Evolutionary conservation across 768 basidiomycete species (phyloP).

Genomic region (Pluteus cervinus): DNA sequence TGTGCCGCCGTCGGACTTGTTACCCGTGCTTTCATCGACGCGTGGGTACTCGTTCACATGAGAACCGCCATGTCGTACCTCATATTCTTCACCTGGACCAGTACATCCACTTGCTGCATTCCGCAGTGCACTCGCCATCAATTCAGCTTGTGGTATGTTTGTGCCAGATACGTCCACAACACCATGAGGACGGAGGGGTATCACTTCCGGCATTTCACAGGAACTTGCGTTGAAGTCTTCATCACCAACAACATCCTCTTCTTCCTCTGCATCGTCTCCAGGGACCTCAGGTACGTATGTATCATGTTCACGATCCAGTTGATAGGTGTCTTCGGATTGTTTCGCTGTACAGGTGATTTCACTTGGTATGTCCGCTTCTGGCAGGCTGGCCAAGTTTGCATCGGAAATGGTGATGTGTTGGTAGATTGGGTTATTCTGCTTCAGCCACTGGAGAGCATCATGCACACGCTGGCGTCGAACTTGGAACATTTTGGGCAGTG

Average conservation of each 20-base stretch:
- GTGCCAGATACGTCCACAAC: too few species aligned
- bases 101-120: too few species aligned
- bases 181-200: too few species aligned
- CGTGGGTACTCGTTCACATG: too few species aligned
- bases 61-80: too few species aligned
- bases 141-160: too few species aligned
- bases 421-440: constrained; percentile 19
- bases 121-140: too few species aligned
- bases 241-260: too few species aligned
- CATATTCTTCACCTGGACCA: too few species aligned
- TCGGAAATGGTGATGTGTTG: constrained; percentile 13
- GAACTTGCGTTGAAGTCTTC: too few species aligned
- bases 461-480: constrained; percentile 11
- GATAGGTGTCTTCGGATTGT: constrained; percentile 5
- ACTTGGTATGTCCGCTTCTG: constrained; percentile 10
- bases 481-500: constrained; percentile 6
- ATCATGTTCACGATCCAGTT: constrained; percentile 8
- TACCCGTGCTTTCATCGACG: constrained; percentile 8
- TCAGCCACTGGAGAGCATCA: constrained; percentile 23
- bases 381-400: constrained; percentile 5
- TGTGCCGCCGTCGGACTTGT: constrained; percentile 15
- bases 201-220: too few species aligned
- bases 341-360: constrained; percentile 5
- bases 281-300: constrained; percentile 15
- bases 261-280: too few species aligned